phyloP scores from a whole-genome alignment of 2,329 filamentous ascomycete genomes.

The Chaetomium strumarium region DNA sequence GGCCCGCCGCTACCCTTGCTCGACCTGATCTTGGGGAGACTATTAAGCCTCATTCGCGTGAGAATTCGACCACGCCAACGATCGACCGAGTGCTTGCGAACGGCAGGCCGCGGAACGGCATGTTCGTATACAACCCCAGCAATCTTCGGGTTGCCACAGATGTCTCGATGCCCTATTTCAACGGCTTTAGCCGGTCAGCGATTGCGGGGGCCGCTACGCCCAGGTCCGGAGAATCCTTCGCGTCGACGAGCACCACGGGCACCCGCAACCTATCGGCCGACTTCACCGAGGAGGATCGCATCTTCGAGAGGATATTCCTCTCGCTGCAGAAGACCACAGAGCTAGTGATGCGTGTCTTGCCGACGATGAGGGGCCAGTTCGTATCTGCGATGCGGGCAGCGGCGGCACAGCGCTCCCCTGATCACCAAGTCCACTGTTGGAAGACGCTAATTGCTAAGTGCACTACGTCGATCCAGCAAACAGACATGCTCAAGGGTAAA shows the following conservation, averaged over 20 bases:
- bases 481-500: slow-evolving; percentile 65
- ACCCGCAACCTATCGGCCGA: slow-evolving; percentile 52
- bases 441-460: slow-evolving; percentile 66
- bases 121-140: slow-evolving; percentile 43
- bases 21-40: slow-evolving; percentile 38
- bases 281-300: slow-evolving; percentile 67
- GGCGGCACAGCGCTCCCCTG: slow-evolving; percentile 52
- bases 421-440: slow-evolving; percentile 60
- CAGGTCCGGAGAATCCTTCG: slow-evolving; percentile 76
- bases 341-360: slow-evolving; percentile 65
- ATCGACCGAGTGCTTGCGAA: slow-evolving; percentile 40
- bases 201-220: slow-evolving; percentile 61
- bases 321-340: slow-evolving; percentile 70
- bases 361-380: slow-evolving; percentile 63
- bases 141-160: slow-evolving; percentile 55
- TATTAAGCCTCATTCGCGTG: slow-evolving; percentile 44
- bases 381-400: slow-evolving; percentile 57
- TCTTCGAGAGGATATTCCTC: slow-evolving; percentile 77
- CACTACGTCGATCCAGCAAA: slow-evolving; percentile 63
- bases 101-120: slow-evolving; percentile 34
- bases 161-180: slow-evolving; percentile 43
- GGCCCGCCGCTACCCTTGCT: slow-evolving; percentile 20
- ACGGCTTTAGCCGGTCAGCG: slow-evolving; percentile 45
- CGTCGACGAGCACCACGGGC: slow-evolving; percentile 45
- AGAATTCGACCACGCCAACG: slow-evolving; percentile 49